phyloP scores from a whole-genome alignment of 192 early-diverging fungal species.

The Backusella parvicylindrica region DNA sequence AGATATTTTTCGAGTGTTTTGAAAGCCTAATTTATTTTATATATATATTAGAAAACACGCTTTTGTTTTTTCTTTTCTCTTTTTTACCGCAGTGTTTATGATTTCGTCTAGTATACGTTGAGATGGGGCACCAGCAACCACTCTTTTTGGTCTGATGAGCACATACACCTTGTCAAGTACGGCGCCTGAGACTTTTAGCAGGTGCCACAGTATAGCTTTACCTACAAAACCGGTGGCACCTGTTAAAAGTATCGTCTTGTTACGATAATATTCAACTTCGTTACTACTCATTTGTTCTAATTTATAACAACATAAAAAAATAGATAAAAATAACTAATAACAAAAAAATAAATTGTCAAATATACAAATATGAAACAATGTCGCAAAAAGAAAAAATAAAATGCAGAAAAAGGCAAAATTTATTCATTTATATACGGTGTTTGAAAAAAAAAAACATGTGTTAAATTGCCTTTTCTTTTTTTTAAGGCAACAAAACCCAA shows the following conservation, averaged over 20 bases:
- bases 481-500: background rate
- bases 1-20: slow-evolving; percentile 7
- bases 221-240: slow-evolving; percentile 53
- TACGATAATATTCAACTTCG: slow-evolving; percentile 18
- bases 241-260: slow-evolving; percentile 41
- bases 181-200: slow-evolving; percentile 32
- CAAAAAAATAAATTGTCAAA: background rate
- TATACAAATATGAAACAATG: background rate
- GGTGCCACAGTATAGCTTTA: slow-evolving; percentile 45
- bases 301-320: background rate
- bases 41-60: background rate
- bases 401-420: background rate
- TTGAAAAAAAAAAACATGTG: background rate
- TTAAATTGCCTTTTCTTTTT: background rate
- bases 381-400: background rate
- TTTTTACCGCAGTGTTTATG: background rate
- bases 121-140: slow-evolving; percentile 5
- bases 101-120: slow-evolving; percentile 9
- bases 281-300: background rate
- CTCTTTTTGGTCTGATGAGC: slow-evolving; percentile 20
- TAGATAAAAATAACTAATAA: background rate
- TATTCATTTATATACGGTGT: slow-evolving; percentile 2
- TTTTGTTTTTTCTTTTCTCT: background rate
- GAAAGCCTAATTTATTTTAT: slow-evolving; percentile 28
- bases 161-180: slow-evolving; percentile 28